Evolutionary conservation across 176 grass and related monocot species (phyloP).

Genomic region (Pharus latifolius): DNA sequence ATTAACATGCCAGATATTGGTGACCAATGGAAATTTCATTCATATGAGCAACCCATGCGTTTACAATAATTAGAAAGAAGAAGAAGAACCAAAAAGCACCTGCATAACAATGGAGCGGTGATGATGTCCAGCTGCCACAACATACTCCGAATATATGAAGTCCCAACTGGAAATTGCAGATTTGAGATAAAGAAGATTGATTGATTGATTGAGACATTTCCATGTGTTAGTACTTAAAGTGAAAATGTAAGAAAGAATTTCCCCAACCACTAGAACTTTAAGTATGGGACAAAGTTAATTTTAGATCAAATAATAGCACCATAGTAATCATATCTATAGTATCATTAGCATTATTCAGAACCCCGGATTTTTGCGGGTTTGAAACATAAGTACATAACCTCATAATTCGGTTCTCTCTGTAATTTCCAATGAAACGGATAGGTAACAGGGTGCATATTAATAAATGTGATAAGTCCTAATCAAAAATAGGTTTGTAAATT

Average conservation of each 20-base stretch:
- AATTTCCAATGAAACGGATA: no score
- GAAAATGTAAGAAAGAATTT: not conserved
- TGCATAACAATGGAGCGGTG: conserved; percentile 97
- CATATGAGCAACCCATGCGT: not conserved
- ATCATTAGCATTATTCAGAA: not conserved
- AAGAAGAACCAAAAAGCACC: conserved; percentile 27
- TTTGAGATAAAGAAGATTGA: not conserved
- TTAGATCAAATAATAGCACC: not conserved
- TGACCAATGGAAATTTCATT: no score
- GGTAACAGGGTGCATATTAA: no score
- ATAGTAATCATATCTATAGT: not conserved
- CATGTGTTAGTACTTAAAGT: not conserved
- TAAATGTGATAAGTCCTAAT: no score
- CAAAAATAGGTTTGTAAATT: no score
- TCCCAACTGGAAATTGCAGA: conserved; percentile 65
- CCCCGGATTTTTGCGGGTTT: not conserved
- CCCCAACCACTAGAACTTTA: not conserved
- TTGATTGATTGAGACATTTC: not conserved
- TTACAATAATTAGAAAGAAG: not conserved
- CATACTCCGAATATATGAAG: conserved; percentile 98
- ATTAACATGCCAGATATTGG: no score
- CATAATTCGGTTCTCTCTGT: no score
- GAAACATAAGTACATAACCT: not conserved
- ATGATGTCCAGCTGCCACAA: conserved; percentile 72
- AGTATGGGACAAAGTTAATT: not conserved